These are phyloP conservation scores for Phyllosticta citrichinensis DNA, from an alignment of 2,329 filamentous ascomycete species.

Conservation along the genomic window DNA sequence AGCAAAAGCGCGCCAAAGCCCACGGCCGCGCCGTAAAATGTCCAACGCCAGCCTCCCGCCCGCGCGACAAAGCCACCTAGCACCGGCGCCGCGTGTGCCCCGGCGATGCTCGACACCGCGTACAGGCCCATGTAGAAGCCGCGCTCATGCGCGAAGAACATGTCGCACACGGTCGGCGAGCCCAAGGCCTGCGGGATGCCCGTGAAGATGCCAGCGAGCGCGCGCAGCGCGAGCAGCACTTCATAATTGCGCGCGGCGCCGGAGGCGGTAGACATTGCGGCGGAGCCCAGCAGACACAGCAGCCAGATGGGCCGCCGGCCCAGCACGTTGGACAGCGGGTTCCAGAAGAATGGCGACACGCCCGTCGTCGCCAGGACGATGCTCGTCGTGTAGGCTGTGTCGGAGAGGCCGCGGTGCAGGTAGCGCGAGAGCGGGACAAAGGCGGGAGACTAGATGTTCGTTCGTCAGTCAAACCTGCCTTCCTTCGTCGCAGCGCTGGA, in stretches of 20 bases:
- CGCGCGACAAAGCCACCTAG: constrained; percentile 8
- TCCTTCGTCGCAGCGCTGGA: not conserved
- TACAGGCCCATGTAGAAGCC: constrained; percentile 9
- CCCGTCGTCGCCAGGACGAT: not conserved
- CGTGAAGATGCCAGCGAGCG: constrained; percentile 1
- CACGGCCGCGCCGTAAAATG: constrained; percentile 6
- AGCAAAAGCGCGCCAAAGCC: not conserved
- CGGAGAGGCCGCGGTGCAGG: constrained; percentile 1
- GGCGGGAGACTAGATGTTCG: constrained; percentile 1
- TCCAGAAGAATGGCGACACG: constrained; percentile 9
- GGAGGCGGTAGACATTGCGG: not conserved
- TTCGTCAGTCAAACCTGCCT: not conserved
- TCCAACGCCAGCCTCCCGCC: constrained; percentile 10
- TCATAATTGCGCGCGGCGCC: not conserved
- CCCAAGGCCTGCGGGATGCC: constrained; percentile 3
- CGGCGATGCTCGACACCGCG: constrained; percentile 4
- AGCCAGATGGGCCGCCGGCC: constrained; percentile 10
- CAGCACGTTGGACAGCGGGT: constrained; percentile 4
- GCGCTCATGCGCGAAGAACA: constrained; percentile 9
- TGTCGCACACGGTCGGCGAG: not conserved
- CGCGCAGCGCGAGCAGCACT: not conserved
- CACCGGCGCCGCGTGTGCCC: constrained; percentile 7
- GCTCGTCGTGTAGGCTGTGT: constrained; percentile 2
- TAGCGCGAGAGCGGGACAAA: constrained; percentile 2
- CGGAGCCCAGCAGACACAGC: not conserved